Evolutionary conservation across 176 grass and related monocot genomes (phyloP), one percentile per base, ranked within the genome.

Genomic region (Carex pumila): DNA sequence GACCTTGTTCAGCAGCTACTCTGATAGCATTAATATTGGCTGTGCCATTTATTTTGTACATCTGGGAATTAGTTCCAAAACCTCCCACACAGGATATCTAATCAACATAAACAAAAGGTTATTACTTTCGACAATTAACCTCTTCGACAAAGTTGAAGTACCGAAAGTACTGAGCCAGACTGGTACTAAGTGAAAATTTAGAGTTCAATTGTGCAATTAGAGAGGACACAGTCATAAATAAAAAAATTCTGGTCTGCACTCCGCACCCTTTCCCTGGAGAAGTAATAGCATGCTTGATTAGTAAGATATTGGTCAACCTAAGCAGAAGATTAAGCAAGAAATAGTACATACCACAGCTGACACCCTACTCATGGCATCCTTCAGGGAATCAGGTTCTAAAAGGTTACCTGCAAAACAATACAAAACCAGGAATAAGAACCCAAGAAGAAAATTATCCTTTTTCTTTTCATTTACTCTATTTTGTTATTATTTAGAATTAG

Each of bases 11-110:
- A 55, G 95, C 84, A 85, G 95, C 95, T 89, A 89, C 87, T 83
- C 85, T 94, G 58, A 98, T 94, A 54, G 95, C 92, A 29, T 98
- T 98, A 73, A 98, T 98, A 85, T 94, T 98, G 80, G 92, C 89
- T 68, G 95, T 94, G 49, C 95, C 95, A 87, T 98, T 98, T 74
- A 98, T 65, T 81, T 98, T 98, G 85, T 91, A 91, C 95, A 98
- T 98, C 32, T 90, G 85, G 57, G 95, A 93, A 86, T 93, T 94
- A 43, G 92, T 94, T 31, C 95, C 95, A 91, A 98, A 98, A 56
- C 90, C 91, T 80, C 95, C 95, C 85, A 98, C 92, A 85, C 95
- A 98, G 83, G 95, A 98, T 84, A 98, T 79, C 95, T 98, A 56
- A 77, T 77, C 13, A 77, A 55, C 14, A 32, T 68, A 36, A 71